phyloP scores from a whole-genome alignment of 225 moss, liverwort and hornwort species.

The Ulota crispa region DNA sequence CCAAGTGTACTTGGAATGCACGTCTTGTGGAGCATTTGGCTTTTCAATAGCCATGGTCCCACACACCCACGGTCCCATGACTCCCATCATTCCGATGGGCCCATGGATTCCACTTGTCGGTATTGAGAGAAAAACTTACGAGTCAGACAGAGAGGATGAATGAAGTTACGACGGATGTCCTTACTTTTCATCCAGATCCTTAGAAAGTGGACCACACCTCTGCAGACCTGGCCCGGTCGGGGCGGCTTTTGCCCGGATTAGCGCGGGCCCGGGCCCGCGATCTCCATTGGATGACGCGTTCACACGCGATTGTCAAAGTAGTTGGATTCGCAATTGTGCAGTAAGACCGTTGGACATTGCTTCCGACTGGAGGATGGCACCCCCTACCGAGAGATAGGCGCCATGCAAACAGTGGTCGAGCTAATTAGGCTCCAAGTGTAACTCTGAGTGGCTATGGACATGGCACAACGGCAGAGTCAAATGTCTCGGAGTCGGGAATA shows the following conservation, averaged over 20 bases:
- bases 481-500: not conserved
- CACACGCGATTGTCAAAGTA: not conserved
- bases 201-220: not conserved
- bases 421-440: not conserved
- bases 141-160: not conserved
- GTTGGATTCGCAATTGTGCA: not conserved
- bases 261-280: not conserved
- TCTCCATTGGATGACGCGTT: not conserved
- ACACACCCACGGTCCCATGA: too few species aligned
- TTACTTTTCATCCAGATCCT: not conserved
- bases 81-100: too few species aligned
- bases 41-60: too few species aligned
- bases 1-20: too few species aligned
- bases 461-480: not conserved
- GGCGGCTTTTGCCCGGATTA: not conserved
- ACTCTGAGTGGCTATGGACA: not conserved
- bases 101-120: conserved; percentile 22
- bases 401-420: not conserved
- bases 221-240: not conserved
- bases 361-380: not conserved
- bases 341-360: not conserved
- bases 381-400: not conserved
- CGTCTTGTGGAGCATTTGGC: too few species aligned
- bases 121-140: not conserved
- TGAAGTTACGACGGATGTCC: not conserved